Evolutionary conservation across 768 basidiomycete genomes (phyloP), one percentile per base, ranked within the genome.

Genomic region (Russula dissimulans): DNA sequence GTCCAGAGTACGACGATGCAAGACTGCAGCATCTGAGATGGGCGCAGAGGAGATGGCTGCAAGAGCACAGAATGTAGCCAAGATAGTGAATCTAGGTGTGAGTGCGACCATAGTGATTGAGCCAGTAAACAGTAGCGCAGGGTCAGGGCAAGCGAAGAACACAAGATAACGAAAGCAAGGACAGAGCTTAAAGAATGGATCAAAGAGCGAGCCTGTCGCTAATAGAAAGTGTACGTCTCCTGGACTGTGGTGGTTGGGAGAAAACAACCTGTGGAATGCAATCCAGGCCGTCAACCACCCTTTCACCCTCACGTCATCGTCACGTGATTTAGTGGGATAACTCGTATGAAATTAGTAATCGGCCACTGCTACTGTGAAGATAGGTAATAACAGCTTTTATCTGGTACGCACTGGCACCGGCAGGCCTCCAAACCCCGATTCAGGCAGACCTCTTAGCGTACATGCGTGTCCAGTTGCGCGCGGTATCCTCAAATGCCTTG

Each of bases 401-500:
- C 22, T 58, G 69, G 71, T 52, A 71, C 75, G 6, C 44, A 11
- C 34, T 7, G 34, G 34, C 10, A 7, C 34, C 3, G 10, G 10
- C 5, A 36, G 34, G 34, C 10, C 34, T 2, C 34, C 10, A 36
- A 36, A 5, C 10, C 57, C 57, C 15, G n/a, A 17, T 3, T 53
- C 68, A 70, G 51, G 69, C 77, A 4, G 87, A 83, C 1, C 85
- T 90, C 48, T 85, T 88, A 1, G 95, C 95, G 69, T 97, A 97
- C 26, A 86, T 84, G 68, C 89, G 85, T 0, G 94, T 91, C 95
- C 95, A 97, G 71, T 94, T 93, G 42, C 82, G 79, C 58, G 95
- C 95, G 6, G 95, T 97, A 41, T 89, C 88, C 59, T 95, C 90
- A 66, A 98, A 98, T 67, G 86, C 85, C 29, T 76, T 75, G 70